Base-by-base conservation (phyloP, 1,284 basidiomycete species). In the Moesziomyces globuligerus region DNA sequence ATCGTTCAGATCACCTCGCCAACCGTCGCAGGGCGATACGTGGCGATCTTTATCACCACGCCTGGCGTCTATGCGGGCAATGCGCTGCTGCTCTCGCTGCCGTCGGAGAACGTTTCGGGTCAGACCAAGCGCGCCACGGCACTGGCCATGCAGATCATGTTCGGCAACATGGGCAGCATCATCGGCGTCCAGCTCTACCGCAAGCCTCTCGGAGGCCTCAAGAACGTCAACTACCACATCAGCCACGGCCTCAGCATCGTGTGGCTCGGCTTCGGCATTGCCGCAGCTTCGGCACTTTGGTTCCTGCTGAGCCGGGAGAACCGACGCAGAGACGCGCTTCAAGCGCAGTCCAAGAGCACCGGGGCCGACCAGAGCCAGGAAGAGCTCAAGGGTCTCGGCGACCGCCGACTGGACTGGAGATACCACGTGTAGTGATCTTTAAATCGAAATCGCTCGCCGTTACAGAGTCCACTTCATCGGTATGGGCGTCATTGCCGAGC, bases 101-200 rank as follows among this genome's bases (percentile, higher is more conserved):
- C 89, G 0, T 85, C 87, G n/a, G 88, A 90, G 81, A 90, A 90
- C 67, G 87, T 90, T n/a, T 87, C 87, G 8, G 87, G 87, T 3
- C 89, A 90, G 73, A 90, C 89, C 1, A 89, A 90, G 76, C 86
- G 89, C 6, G 89, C 89, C 1, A 85, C 88, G 1, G 87, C 87
- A 0, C 85, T 88, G 3, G 89, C 88, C 1, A 86, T 89, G 85
- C 88, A 89, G 77, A 89, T 90, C 57, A 86, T 86, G 15, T 86
- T 90, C 11, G 89, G 89, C 7, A 88, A 90, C 72, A 82, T 87
- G 40, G 89, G 88, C 6, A 87, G 88, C 20, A 87, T 90, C 56
- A 85, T 86, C 24, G 76, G 79, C 86, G 48, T 84, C 87, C 70
- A 84, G 73, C 81, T 85, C 42, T 90, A 86, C 83, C 85, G 88